Conservation (phyloP, 2,329 filamentous ascomycete species). For the Calonectria fujianensis region DNA sequence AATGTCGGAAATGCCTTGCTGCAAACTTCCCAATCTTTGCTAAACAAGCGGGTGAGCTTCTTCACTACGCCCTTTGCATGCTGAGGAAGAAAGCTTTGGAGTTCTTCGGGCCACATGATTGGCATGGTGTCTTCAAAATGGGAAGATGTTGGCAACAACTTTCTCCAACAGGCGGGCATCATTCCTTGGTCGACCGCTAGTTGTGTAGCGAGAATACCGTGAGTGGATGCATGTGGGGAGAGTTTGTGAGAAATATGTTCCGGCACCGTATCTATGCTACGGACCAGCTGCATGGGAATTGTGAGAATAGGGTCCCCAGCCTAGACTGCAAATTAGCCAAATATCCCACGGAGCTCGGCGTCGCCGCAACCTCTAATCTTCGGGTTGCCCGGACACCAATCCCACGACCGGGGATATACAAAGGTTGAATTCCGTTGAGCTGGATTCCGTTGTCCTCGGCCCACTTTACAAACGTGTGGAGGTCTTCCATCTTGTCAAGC, state of each 20-base stretch:
- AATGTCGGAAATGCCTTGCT: not conserved
- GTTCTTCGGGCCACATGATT: not conserved
- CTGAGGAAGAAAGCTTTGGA: not conserved
- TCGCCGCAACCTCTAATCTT: not conserved
- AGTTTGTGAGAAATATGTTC: not conserved
- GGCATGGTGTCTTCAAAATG: not conserved
- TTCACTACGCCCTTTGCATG: not conserved
- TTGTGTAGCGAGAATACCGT: slow-evolving; percentile 3
- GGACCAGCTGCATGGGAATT: not conserved
- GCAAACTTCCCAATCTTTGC: not conserved
- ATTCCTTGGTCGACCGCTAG: not conserved
- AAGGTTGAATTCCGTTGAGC: not conserved
- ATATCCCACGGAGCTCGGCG: too few species aligned
- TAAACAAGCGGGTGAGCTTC: not conserved
- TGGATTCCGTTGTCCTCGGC: not conserved
- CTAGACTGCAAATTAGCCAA: not conserved
- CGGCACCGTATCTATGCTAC: slow-evolving; percentile 1
- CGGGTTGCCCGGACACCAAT: not conserved
- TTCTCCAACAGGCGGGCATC: not conserved
- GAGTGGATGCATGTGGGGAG: not conserved
- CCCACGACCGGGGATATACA: not conserved
- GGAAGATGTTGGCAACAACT: not conserved
- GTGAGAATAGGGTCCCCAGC: not conserved
- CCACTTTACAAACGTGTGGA: not conserved
- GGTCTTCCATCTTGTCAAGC: not conserved